Percentiles rank a stretch among this genome's conserved stretches.
These are phyloP conservation scores for Monilinia laxa DNA, from an alignment of 2,329 filamentous ascomycete species.

Conservation along the genomic window DNA sequence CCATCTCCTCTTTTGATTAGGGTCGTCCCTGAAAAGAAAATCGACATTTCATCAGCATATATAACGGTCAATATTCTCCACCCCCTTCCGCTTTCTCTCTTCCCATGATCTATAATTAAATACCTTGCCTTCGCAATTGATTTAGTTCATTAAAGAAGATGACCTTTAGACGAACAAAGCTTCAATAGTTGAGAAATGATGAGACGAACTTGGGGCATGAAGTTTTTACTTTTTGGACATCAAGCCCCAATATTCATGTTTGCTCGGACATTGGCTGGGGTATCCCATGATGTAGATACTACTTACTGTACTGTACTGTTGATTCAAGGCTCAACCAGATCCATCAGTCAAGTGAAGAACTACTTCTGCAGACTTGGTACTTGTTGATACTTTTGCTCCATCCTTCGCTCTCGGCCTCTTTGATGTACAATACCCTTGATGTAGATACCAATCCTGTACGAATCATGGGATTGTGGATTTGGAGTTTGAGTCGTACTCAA, in stretches of 20 bases:
- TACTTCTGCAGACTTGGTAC: too few relatives aligned
- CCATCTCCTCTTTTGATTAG: neutral
- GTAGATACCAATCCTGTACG: too few relatives aligned
- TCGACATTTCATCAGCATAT: neutral
- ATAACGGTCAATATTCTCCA: constrained; percentile 14
- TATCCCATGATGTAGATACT: too few relatives aligned
- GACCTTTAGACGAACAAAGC: constrained; percentile 15
- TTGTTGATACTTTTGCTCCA: too few relatives aligned
- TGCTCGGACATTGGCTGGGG: neutral
- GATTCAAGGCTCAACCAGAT: too few relatives aligned
- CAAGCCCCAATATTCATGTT: neutral
- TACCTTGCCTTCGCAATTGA: neutral
- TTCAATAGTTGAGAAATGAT: constrained; percentile 15
- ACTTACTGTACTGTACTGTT: too few relatives aligned
- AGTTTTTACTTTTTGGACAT: neutral
- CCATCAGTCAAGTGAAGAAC: too few relatives aligned
- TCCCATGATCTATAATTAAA: constrained; percentile 13
- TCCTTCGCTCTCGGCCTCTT: too few relatives aligned
- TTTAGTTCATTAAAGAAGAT: neutral
- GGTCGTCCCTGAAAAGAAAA: constrained; percentile 6
- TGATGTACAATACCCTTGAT: too few relatives aligned
- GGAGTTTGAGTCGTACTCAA: neutral
- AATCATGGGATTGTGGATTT: too few relatives aligned
- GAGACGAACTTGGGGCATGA: constrained; percentile 18
- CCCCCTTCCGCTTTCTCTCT: neutral